Evolutionary conservation across 2,329 filamentous ascomycete genomes (phyloP).

Genomic region (Pestalotiopsis sp.): DNA sequence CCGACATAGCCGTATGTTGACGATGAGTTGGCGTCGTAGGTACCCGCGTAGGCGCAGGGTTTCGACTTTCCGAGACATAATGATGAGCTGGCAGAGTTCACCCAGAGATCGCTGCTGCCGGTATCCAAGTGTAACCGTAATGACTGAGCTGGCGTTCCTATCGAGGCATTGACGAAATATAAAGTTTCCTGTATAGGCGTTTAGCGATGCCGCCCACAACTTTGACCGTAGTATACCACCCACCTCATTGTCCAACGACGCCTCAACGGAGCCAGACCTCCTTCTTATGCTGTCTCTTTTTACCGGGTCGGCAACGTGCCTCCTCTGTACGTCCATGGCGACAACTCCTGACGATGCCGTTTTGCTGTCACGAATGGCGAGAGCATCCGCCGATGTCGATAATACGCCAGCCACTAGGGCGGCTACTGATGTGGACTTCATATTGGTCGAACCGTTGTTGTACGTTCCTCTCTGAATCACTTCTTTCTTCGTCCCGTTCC

Average conservation of each 20-base stretch:
- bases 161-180: slow-evolving; percentile 64
- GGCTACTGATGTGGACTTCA: slow-evolving; percentile 25
- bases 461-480: neutral
- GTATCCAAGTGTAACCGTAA: slow-evolving; percentile 67
- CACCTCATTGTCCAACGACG: slow-evolving; percentile 60
- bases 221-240: slow-evolving; percentile 19
- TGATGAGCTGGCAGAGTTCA: slow-evolving; percentile 65
- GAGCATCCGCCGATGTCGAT: slow-evolving; percentile 26
- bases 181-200: slow-evolving; percentile 52
- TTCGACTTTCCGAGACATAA: slow-evolving; percentile 54
- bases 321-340: slow-evolving; percentile 45
- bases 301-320: slow-evolving; percentile 41
- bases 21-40: slow-evolving; percentile 71
- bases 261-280: slow-evolving; percentile 41
- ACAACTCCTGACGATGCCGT: slow-evolving; percentile 44
- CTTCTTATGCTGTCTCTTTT: slow-evolving; percentile 48
- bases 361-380: slow-evolving; percentile 25
- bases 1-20: slow-evolving; percentile 76
- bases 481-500: neutral
- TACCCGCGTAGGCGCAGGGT: slow-evolving; percentile 64
- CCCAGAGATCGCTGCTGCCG: slow-evolving; percentile 71
- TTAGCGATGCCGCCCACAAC: slow-evolving; percentile 21
- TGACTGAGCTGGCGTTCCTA: slow-evolving; percentile 63
- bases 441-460: slow-evolving; percentile 1
- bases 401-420: slow-evolving; percentile 29